Percentiles rank a stretch among this genome's conserved stretches.
phyloP scores from a whole-genome alignment of 192 early-diverging fungal genomes.

The Entomortierella lignicola region DNA sequence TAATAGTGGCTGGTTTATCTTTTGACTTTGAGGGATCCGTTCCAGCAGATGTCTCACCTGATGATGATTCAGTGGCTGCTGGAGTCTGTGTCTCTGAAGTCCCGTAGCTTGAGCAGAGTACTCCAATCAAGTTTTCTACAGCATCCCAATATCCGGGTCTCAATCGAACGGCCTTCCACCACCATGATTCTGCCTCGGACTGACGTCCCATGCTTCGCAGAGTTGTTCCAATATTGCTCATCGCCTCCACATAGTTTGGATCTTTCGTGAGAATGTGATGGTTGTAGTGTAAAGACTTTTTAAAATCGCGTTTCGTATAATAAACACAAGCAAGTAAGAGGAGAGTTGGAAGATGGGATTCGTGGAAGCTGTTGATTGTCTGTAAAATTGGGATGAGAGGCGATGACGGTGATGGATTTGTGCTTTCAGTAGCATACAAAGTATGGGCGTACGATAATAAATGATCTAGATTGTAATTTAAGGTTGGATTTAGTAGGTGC shows the following conservation, averaged over 20 bases:
- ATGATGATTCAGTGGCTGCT: conserved; percentile 12
- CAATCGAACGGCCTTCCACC: conserved; percentile 84
- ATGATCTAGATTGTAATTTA: conserved; percentile 57
- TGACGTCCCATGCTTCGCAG: conserved; percentile 80
- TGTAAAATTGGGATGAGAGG: conserved; percentile 68
- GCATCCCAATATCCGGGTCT: conserved; percentile 95
- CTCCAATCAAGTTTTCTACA: conserved; percentile 86
- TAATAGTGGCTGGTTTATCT: conserved; percentile 7
- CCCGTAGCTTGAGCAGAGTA: conserved; percentile 69
- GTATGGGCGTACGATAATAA: conserved; percentile 70
- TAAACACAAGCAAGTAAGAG: conserved; percentile 89
- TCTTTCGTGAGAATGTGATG: conserved; percentile 83
- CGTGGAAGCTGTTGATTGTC: conserved; percentile 52
- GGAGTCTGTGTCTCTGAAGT: conserved; percentile 25
- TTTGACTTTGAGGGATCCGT: conserved; percentile 23
- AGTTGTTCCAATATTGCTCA: conserved; percentile 92
- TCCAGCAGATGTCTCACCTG: conserved; percentile 3
- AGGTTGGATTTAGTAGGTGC: too few relatives aligned
- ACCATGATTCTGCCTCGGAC: conserved; percentile 83
- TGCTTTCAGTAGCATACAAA: conserved; percentile 67
- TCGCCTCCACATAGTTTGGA: conserved; percentile 89
- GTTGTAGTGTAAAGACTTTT: conserved; percentile 84
- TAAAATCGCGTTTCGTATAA: conserved; percentile 79
- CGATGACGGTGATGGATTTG: conserved; percentile 63
- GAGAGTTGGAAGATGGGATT: conserved; percentile 82